phyloP scores from a whole-genome alignment of 371 early-diverging fungal genomes.

The Mortierella sp. region DNA sequence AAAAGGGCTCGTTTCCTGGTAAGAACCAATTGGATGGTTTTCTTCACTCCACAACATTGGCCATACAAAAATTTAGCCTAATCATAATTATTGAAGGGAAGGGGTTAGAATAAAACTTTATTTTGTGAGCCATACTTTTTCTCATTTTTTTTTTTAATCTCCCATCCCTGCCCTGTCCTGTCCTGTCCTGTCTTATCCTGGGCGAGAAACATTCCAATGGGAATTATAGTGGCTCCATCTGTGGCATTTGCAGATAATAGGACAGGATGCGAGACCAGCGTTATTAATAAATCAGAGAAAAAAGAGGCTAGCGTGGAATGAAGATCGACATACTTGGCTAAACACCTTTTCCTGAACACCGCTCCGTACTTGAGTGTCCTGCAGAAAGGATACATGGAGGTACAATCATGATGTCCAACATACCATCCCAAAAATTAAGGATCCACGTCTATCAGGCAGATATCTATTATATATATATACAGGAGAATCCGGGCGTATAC shows the following conservation, averaged over 20 bases:
- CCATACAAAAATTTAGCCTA: background rate
- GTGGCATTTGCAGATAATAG: too few relatives aligned
- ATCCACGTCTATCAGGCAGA: background rate
- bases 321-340: too few relatives aligned
- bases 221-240: too few relatives aligned
- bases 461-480: too few relatives aligned
- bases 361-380: background rate
- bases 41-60: background rate
- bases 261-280: too few relatives aligned
- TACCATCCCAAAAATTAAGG: slow-evolving; percentile 1
- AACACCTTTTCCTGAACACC: background rate
- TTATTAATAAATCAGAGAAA: too few relatives aligned
- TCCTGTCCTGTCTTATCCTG: background rate
- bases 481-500: background rate
- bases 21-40: background rate
- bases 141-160: background rate
- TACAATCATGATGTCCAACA: background rate
- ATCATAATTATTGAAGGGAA: too few relatives aligned
- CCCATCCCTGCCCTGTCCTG: too few relatives aligned
- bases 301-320: too few relatives aligned
- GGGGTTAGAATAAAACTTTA: too few relatives aligned
- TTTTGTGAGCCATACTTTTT: background rate
- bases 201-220: too few relatives aligned
- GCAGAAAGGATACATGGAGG: background rate
- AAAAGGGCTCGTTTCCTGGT: background rate